phyloP scores from a whole-genome alignment of 345 rosid species.

The Populus simonii region DNA sequence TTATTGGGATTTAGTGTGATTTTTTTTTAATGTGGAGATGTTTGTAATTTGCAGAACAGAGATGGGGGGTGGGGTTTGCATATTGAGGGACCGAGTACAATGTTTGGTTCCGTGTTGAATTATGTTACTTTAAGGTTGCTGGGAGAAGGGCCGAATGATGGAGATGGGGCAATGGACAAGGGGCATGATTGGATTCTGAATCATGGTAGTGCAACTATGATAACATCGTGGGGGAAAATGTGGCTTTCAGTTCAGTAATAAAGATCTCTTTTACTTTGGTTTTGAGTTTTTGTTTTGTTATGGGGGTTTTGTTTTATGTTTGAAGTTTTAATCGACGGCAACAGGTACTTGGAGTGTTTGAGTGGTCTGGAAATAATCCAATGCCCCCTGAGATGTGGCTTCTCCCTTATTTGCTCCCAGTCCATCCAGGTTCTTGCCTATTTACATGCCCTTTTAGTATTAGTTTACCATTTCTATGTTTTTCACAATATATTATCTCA shows the following conservation, averaged over 20 bases:
- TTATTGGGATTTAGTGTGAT: neutral
- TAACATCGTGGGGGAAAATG: slow-evolving; percentile 97
- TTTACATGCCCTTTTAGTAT: neutral
- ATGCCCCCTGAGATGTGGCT: slow-evolving; percentile 98
- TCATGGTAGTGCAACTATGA: slow-evolving; percentile 89
- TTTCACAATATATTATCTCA: neutral
- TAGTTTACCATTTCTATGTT: neutral
- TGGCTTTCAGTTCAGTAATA: slow-evolving; percentile 89
- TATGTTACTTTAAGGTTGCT: slow-evolving; percentile 88
- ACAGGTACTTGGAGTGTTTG: slow-evolving; percentile 90
- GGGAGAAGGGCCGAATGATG: slow-evolving; percentile 90
- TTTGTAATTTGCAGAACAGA: slow-evolving; percentile 59
- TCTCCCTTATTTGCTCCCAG: slow-evolving; percentile 77
- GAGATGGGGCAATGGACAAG: slow-evolving; percentile 74
- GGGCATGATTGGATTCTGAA: slow-evolving; percentile 80
- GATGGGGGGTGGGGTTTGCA: slow-evolving; percentile 99
- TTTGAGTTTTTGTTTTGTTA: slow-evolving; percentile 8
- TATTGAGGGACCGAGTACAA: slow-evolving; percentile 95
- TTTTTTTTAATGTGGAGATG: neutral
- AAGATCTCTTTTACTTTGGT: slow-evolving; percentile 1
- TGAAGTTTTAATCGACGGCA: slow-evolving; percentile 21
- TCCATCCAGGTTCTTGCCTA: slow-evolving; percentile 75
- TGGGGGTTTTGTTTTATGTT: slow-evolving; percentile 17
- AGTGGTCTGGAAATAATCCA: slow-evolving; percentile 97
- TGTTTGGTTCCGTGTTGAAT: slow-evolving; percentile 90